These are phyloP conservation scores for Nakaseomyces delphensis DNA, from an alignment of 1,139 yeast genomes.

Conservation along the genomic window DNA sequence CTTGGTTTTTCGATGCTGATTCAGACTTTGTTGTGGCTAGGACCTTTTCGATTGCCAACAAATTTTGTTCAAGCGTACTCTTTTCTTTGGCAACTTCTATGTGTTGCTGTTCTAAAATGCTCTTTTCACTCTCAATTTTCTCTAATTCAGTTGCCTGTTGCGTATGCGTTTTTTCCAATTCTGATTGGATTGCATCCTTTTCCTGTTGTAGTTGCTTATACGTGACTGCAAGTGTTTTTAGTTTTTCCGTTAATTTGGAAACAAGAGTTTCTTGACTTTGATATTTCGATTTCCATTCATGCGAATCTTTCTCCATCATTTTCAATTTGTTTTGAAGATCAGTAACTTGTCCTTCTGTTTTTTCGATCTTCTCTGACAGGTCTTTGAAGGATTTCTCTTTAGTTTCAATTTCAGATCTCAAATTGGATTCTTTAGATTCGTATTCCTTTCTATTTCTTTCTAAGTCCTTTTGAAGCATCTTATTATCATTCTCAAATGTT, in stretches of 20 bases:
- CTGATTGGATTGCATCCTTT: conserved; percentile 18
- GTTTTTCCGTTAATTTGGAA: conserved; percentile 33
- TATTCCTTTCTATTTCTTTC: conserved; percentile 17
- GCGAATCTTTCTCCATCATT: conserved; percentile 17
- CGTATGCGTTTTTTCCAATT: conserved; percentile 9
- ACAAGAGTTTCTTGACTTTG: conserved; percentile 28
- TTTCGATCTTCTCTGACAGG: conserved; percentile 9
- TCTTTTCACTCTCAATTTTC: neutral
- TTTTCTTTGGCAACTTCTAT: conserved; percentile 7
- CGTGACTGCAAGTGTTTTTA: conserved; percentile 31
- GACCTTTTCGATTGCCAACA: neutral
- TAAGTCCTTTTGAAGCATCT: conserved; percentile 37
- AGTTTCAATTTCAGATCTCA: conserved; percentile 16
- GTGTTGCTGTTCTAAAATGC: conserved; percentile 8
- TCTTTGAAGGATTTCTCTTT: conserved; percentile 13
- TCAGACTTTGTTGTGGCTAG: neutral
- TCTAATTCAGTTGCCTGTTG: conserved; percentile 8
- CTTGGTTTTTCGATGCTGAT: neutral
- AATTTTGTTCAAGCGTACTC: neutral
- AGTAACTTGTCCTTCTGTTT: conserved; percentile 8
- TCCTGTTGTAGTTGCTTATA: conserved; percentile 26
- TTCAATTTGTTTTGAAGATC: conserved; percentile 12
- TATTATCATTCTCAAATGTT: conserved; percentile 41
- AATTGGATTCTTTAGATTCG: conserved; percentile 6
- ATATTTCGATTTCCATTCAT: conserved; percentile 24